Conservation (phyloP, 78 protist genomes). For the Emiliania huxleyi region DNA sequence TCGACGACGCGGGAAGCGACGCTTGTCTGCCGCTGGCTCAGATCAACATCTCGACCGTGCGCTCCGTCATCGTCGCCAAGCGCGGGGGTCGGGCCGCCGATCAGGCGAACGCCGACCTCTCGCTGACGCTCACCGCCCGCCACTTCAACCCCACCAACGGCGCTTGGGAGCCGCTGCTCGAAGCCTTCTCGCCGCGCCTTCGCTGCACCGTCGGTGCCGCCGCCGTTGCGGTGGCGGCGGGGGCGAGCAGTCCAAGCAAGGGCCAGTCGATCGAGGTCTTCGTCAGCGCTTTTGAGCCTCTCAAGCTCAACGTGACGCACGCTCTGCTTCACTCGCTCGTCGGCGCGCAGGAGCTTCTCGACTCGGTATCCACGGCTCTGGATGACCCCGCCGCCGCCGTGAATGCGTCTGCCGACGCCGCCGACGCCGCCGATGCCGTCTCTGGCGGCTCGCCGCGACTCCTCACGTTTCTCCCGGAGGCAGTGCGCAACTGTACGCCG, state of each 20-base stretch:
- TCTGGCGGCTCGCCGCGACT: neutral
- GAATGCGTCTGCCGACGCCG: neutral
- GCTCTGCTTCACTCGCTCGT: neutral
- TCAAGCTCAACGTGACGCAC: neutral
- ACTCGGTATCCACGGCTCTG: neutral
- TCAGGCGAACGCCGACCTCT: neutral
- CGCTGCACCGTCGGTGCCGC: neutral
- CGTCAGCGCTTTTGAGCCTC: neutral
- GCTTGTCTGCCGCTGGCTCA: too few relatives aligned
- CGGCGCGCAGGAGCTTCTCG: neutral
- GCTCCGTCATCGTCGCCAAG: too few relatives aligned
- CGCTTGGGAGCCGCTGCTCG: neutral
- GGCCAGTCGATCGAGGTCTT: neutral
- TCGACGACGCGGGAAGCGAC: too few relatives aligned
- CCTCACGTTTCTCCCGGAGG: neutral
- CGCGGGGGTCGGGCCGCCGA: neutral
- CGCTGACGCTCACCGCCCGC: neutral
- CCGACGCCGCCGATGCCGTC: neutral
- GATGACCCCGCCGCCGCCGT: neutral
- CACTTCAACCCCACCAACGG: conserved; percentile 4
- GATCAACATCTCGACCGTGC: too few relatives aligned
- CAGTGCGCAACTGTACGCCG: neutral
- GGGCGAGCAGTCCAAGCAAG: too few relatives aligned
- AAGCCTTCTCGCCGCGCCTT: neutral
- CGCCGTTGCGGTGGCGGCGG: neutral